A percentile compares a stretch with the other conserved stretches of the same genome.
Evolutionary conservation across 495 filamentous ascomycete species (phyloP).

Genomic region (Trichocladium uniseriatum): DNA sequence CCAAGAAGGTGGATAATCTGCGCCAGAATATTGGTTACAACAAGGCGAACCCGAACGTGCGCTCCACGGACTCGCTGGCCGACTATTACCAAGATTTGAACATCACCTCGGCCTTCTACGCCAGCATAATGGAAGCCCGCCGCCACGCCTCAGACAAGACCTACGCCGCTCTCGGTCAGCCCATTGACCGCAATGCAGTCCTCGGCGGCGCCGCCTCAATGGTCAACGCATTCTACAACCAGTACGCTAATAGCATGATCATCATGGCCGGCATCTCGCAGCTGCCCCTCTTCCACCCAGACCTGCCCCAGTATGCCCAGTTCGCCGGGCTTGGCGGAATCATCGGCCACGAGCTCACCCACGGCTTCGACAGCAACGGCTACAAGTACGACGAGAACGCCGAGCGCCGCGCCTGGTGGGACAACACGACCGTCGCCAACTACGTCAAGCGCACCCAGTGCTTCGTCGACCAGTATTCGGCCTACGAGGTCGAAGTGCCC

Average conservation of each 20-base stretch:
- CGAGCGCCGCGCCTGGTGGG: conserved; percentile 64
- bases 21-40: conserved; percentile 68
- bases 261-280: conserved; percentile 71
- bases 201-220: conserved; percentile 51
- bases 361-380: conserved; percentile 64
- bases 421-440: conserved; percentile 43
- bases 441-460: conserved; percentile 58
- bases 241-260: conserved; percentile 56
- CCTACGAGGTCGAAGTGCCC: conserved; percentile 49
- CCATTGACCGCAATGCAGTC: conserved; percentile 54
- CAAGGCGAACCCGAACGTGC: conserved; percentile 41
- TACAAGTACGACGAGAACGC: conserved; percentile 59
- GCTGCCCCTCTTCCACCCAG: conserved; percentile 53
- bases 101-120: conserved; percentile 49
- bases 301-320: conserved; percentile 53
- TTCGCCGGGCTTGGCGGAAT: conserved; percentile 52
- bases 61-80: conserved; percentile 47
- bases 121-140: conserved; percentile 45
- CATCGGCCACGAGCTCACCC: conserved; percentile 52
- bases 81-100: conserved; percentile 49
- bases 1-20: conserved; percentile 62
- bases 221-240: conserved; percentile 57
- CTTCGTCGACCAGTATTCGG: conserved; percentile 60
- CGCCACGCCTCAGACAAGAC: conserved; percentile 32
- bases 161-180: conserved; percentile 52